A percentile compares a stretch with the other conserved stretches of the same genome.
phyloP scores from a whole-genome alignment of 202 grass and related monocot species.

The Digitaria exilis region DNA sequence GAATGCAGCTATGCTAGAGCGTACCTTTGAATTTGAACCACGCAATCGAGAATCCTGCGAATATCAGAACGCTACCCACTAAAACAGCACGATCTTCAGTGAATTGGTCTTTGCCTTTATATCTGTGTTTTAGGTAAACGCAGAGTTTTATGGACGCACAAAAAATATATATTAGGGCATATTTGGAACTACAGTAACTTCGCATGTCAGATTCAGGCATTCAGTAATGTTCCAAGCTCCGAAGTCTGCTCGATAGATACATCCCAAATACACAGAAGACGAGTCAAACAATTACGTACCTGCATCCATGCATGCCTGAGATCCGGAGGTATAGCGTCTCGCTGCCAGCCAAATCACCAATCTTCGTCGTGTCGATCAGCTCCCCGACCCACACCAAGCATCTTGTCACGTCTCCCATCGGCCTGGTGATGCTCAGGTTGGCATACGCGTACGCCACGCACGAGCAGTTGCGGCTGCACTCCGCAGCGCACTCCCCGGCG shows the following conservation, averaged over 20 bases:
- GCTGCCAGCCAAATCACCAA: background rate
- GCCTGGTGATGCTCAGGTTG: background rate
- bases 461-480: constrained; percentile 29
- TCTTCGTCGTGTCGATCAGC: constrained; percentile 20
- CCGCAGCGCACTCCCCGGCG: constrained; percentile 1
- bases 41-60: background rate
- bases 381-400: constrained; percentile 52
- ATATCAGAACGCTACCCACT: background rate
- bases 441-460: constrained; percentile 44
- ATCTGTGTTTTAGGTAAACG: background rate
- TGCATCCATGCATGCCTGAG: background rate
- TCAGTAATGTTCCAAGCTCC: background rate
- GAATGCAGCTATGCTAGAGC: background rate
- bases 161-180: too few species aligned
- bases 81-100: background rate
- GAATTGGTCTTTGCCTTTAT: background rate
- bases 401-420: background rate
- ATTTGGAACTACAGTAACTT: too few species aligned
- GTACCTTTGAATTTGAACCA: constrained; percentile 27
- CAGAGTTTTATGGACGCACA: background rate
- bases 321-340: background rate
- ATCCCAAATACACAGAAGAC: background rate
- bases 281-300: background rate
- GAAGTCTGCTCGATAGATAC: background rate
- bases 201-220: too few species aligned